Conservation (phyloP, 345 rosid genomes). For the Angophora floribunda region DNA sequence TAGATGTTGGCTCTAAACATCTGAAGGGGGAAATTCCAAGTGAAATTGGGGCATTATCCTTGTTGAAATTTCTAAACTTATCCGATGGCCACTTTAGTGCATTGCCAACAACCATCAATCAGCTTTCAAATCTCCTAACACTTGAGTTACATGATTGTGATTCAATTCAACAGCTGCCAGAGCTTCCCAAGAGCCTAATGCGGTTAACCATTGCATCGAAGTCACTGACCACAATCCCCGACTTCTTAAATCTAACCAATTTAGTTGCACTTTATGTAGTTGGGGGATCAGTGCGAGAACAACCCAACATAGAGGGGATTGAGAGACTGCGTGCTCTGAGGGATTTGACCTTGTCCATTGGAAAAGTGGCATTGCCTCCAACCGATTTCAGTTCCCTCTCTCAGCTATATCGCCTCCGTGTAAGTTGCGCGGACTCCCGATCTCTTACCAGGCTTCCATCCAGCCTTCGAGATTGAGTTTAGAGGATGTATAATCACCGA, state of each 20-base stretch:
- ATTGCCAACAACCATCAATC: neutral
- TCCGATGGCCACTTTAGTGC: fast-evolving
- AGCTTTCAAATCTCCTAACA: neutral
- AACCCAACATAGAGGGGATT: neutral
- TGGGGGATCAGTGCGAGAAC: neutral
- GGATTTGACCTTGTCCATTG: fast-evolving
- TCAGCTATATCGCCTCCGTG: fast-evolving
- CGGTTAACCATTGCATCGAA: fast-evolving
- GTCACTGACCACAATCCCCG: too few relatives aligned
- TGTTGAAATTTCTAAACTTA: neutral
- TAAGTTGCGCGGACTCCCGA: neutral
- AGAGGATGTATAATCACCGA: neutral
- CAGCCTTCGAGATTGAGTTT: fast-evolving
- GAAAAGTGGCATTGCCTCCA: neutral
- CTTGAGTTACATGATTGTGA: fast-evolving
- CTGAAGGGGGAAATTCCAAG: neutral
- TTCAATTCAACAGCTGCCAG: neutral
- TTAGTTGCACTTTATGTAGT: too few relatives aligned
- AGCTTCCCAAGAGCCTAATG: neutral
- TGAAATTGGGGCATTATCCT: neutral
- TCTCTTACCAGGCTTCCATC: neutral
- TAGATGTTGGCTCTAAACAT: fast-evolving
- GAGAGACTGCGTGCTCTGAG: fast-evolving
- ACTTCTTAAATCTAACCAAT: too few relatives aligned
- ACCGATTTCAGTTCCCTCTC: neutral